A percentile compares a stretch with the other conserved stretches of the same genome.
These are phyloP conservation scores for Ustilago lituana DNA, from an alignment of 1,284 basidiomycete species.

Conservation along the genomic window DNA sequence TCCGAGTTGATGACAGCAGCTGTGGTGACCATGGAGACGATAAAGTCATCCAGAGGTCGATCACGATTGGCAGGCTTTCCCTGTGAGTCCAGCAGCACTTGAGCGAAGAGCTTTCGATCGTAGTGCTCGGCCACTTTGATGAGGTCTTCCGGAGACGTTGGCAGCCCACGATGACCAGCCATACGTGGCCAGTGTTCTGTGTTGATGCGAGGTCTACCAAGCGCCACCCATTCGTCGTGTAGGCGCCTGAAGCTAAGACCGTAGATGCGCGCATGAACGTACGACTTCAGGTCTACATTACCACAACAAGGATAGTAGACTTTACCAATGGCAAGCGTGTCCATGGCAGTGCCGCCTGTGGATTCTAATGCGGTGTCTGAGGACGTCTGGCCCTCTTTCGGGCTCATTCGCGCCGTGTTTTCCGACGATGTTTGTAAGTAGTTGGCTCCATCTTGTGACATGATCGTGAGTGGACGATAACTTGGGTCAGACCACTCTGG, in stretches of 20 bases:
- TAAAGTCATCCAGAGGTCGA: conserved; percentile 34
- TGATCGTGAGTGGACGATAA: not conserved
- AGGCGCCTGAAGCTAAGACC: conserved; percentile 34
- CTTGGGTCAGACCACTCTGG: too few species aligned
- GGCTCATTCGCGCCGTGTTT: not conserved
- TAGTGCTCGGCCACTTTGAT: conserved; percentile 25
- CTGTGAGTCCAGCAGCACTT: conserved; percentile 22
- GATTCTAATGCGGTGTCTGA: not conserved
- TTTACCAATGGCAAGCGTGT: conserved; percentile 1
- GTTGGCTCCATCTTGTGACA: conserved; percentile 5
- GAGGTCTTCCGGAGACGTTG: conserved; percentile 21
- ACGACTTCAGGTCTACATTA: conserved; percentile 27
- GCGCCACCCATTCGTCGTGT: conserved; percentile 38
- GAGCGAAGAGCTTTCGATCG: conserved; percentile 27
- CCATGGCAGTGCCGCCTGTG: not conserved
- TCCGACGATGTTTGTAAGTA: not conserved
- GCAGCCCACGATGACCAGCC: conserved; percentile 30
- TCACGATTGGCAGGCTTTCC: conserved; percentile 29
- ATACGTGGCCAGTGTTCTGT: conserved; percentile 38
- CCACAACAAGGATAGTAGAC: conserved; percentile 37
- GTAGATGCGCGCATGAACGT: conserved; percentile 27
- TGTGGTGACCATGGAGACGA: conserved; percentile 26
- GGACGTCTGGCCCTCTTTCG: not conserved
- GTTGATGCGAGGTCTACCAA: conserved; percentile 29
- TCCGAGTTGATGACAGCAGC: conserved; percentile 26